Base-by-base conservation (phyloP, 2,329 filamentous ascomycete species). In the Phaeomoniella chlamydospora region DNA sequence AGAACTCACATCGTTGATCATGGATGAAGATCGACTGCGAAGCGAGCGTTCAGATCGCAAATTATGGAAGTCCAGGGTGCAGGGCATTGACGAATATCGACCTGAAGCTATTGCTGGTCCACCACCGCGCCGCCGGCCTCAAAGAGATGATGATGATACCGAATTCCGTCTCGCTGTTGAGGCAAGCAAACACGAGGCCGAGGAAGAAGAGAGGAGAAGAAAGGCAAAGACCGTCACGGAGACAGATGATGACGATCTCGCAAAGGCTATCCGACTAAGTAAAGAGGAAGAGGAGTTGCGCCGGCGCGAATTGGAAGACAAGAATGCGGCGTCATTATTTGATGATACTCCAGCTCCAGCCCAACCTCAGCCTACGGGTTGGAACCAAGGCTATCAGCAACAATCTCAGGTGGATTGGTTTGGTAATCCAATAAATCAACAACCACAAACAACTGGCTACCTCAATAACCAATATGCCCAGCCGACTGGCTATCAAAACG, bases 361-460 rank as follows among this genome's bases (percentile, higher is more conserved):
- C 15, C 80, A 85, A 48, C 72, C 81, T 22, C 84, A 87, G 59
- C 75, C 74, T 29, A 96, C 87, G 11, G 88, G 86, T 22, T 86
- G 85, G 64, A 96, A 94, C 58, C 87, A 94, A 61, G 88, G 88
- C 33, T 98, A 98, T 52, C 87, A 96, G 63, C 90, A 98, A 61
- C 88, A 94, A 54, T 81, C 81, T 39, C 84, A 85, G 10, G 90
- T 98, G 13, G 90, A 98, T 59, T 96, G 92, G 75, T 90, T 92
- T 49, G 90, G 88, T 40, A 98, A 98, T 57, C 85, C 87, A 10
- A 80, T 96, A 50, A 83, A 88, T 39, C 77, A 76, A 49, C 79
- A 83, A 54, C 64, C 79, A 46, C 77, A 87, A 55, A 70, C 66
- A 37, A 80, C 76, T 11, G 76, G 75, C 4, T 80, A 68, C 49